These are phyloP conservation scores for Neospermospora avenae DNA, from an alignment of 2,329 filamentous ascomycete species.

Conservation along the genomic window DNA sequence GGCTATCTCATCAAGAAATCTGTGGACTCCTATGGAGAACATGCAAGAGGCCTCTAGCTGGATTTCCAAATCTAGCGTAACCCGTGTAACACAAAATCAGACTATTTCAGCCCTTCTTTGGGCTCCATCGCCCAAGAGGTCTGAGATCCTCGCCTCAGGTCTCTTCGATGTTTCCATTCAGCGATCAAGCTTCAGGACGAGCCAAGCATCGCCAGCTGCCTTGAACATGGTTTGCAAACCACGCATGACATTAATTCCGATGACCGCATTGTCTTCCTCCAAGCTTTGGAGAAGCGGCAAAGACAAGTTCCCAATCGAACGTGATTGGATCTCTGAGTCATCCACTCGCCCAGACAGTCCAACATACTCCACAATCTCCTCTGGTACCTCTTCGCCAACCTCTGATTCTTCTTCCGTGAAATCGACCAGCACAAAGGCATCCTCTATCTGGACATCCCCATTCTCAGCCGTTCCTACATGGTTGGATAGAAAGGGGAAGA, in stretches of 20 bases:
- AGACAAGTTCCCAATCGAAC: conserved; percentile 19
- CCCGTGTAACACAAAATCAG: neutral
- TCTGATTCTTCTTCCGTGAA: conserved; percentile 33
- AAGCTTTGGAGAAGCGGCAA: conserved; percentile 27
- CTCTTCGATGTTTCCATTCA: conserved; percentile 22
- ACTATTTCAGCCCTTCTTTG: conserved; percentile 16
- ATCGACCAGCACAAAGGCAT: conserved; percentile 35
- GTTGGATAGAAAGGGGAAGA: conserved; percentile 20
- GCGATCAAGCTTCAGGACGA: conserved; percentile 23
- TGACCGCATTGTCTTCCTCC: conserved; percentile 23
- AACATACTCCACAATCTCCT: conserved; percentile 31
- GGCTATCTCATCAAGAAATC: conserved; percentile 19
- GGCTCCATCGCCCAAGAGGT: conserved; percentile 4
- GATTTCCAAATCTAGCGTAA: conserved; percentile 11
- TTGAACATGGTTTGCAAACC: conserved; percentile 27
- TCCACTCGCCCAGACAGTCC: conserved; percentile 32
- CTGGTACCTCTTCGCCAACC: conserved; percentile 29
- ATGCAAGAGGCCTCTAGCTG: conserved; percentile 11
- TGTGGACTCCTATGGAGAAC: conserved; percentile 21
- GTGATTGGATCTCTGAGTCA: conserved; percentile 36
- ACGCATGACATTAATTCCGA: conserved; percentile 7
- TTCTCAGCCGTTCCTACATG: conserved; percentile 8
- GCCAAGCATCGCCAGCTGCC: conserved; percentile 24
- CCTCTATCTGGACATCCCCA: conserved; percentile 26
- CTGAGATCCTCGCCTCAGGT: conserved; percentile 7